These are phyloP conservation scores for Yamadazyma pseudoaaseri DNA, from an alignment of 1,139 yeast species.

Conservation along the genomic window DNA sequence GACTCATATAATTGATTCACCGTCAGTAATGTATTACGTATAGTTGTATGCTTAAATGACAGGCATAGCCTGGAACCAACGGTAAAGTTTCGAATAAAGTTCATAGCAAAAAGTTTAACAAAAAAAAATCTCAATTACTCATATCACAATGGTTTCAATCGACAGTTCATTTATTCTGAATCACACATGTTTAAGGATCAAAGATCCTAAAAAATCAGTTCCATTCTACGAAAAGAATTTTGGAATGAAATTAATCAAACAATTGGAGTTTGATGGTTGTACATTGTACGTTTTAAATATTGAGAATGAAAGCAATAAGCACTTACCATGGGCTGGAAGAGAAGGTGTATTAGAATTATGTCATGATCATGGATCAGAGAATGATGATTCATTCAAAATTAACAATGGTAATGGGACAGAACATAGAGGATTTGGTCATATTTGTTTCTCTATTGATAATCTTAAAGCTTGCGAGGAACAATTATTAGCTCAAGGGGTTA, in stretches of 20 bases:
- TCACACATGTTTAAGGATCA: slow-evolving; percentile 77
- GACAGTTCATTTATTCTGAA: slow-evolving; percentile 50
- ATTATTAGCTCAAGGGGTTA: slow-evolving; percentile 60
- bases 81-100: slow-evolving; percentile 1
- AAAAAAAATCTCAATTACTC: background rate
- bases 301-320: slow-evolving; percentile 44
- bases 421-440: slow-evolving; percentile 90
- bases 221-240: slow-evolving; percentile 73
- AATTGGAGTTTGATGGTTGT: slow-evolving; percentile 56
- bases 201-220: slow-evolving; percentile 73
- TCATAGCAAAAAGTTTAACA: background rate
- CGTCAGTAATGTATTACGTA: slow-evolving; percentile 37
- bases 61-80: slow-evolving; percentile 3
- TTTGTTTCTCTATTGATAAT: slow-evolving; percentile 84
- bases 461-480: slow-evolving; percentile 59
- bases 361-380: slow-evolving; percentile 75
- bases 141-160: slow-evolving; percentile 25
- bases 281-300: slow-evolving; percentile 69
- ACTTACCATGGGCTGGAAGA: slow-evolving; percentile 53
- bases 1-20: slow-evolving; percentile 40
- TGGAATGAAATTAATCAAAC: slow-evolving; percentile 65
- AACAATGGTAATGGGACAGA: slow-evolving; percentile 86
- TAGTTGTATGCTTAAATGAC: slow-evolving; percentile 14
- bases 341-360: slow-evolving; percentile 83
- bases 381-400: slow-evolving; percentile 53